A percentile compares a stretch with the other conserved stretches of the same genome.
These are phyloP conservation scores for Irpex sp. DNA, from an alignment of 1,284 basidiomycete genomes.

Conservation along the genomic window DNA sequence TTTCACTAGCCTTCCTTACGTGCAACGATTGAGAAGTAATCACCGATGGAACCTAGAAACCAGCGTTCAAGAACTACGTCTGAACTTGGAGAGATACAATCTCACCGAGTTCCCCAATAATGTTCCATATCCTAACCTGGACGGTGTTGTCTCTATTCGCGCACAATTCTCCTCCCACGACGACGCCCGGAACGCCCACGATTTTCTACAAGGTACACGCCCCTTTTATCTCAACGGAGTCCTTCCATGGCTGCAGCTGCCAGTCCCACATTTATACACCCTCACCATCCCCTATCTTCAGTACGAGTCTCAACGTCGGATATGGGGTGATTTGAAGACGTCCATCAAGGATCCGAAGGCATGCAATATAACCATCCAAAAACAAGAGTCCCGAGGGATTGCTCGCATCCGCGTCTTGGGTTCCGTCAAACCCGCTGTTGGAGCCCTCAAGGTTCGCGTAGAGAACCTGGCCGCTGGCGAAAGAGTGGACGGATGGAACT, in stretches of 20 bases:
- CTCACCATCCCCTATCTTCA: conserved; percentile 41
- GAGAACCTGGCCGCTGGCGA: conserved; percentile 48
- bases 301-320: conserved; percentile 41
- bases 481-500: conserved; percentile 43
- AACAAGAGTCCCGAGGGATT: conserved; percentile 9
- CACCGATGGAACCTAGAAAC: not conserved
- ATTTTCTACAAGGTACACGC: not conserved
- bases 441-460: conserved; percentile 52
- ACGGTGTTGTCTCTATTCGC: not conserved
- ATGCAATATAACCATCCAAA: conserved; percentile 22
- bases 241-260: conserved; percentile 31
- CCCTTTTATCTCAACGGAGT: not conserved
- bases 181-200: not conserved
- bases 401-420: conserved; percentile 25
- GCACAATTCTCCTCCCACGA: not conserved
- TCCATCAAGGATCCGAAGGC: conserved; percentile 24
- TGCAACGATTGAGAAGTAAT: not conserved
- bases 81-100: not conserved
- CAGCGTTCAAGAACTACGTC: not conserved
- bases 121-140: not conserved
- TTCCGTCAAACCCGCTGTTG: conserved; percentile 42
- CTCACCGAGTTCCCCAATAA: not conserved
- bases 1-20: not conserved
- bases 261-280: conserved; percentile 40
- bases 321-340: conserved; percentile 38